Base-by-base conservation (phyloP, 2,329 filamentous ascomycete genomes). In the Orbilia javanica region DNA sequence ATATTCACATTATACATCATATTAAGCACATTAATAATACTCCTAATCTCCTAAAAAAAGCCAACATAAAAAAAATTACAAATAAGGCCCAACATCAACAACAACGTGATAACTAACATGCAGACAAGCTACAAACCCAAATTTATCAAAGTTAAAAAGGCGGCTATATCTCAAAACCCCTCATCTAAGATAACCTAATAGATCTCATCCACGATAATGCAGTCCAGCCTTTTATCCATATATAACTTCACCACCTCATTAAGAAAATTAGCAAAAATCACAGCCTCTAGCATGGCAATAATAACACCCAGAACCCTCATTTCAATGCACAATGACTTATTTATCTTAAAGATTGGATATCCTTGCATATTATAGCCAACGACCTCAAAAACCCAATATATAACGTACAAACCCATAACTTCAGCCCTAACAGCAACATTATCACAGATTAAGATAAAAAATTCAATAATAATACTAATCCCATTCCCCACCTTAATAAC, bases 271-370 rank as follows among this genome's bases (percentile, higher is more conserved):
- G 42, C 7, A 1, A 44, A 50, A 11, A 50, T 22, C 10, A 18
- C 63, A 22, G 42, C 29, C 29, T 66, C 63, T 13, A 44, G 63
- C n/a, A 44, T 66, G 7, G 63, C 60, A 29, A 66, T 46, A 36
- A 50, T 50, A 11, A 53, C 42, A 27, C 42, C 46, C 1, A 44
- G 46, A 7, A 39, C 39, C 7, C 5, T 10, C 15, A 3, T 29
- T 4, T 55, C 50, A 18, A 48, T 48, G n/a, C 13, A 11, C 3
- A 6, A 4, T 6, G n/a, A 18, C 2, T 4, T 11, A 4, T 13
- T 15, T 18, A 48, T 20, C 18, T 13, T 48, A 11, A 20, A 48
- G 3, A 48, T 18, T 4, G 44, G 44, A 6, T 48, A 18, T 2
- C n/a, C 18, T 5, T 48, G 2, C 2, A 4, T 18, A 22, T 48